Conservation (phyloP, 2,329 filamentous ascomycete species). For the Beauveria asiatica region DNA sequence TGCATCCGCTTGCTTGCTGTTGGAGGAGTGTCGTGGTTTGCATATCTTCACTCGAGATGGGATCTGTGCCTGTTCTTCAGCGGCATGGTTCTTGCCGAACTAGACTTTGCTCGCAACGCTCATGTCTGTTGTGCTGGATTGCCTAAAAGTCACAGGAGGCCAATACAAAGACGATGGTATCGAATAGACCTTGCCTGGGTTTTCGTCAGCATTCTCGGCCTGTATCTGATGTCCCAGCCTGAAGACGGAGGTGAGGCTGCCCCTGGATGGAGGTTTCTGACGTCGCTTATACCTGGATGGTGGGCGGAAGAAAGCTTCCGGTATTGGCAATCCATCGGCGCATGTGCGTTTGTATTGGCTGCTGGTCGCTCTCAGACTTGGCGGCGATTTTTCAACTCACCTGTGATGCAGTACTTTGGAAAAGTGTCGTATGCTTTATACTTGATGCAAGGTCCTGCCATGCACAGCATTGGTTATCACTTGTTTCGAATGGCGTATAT, state of each 20-base stretch:
- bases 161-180: not conserved
- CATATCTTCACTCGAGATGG: constrained; percentile 41
- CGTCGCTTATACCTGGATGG: constrained; percentile 39
- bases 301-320: constrained; percentile 41
- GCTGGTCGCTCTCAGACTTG: constrained; percentile 38
- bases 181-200: constrained; percentile 26
- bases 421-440: constrained; percentile 54
- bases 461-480: constrained; percentile 45
- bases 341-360: constrained; percentile 42
- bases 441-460: constrained; percentile 49
- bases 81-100: constrained; percentile 47
- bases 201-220: constrained; percentile 35
- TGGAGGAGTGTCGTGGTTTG: constrained; percentile 32
- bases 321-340: constrained; percentile 48
- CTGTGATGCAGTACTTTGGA: constrained; percentile 48
- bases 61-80: constrained; percentile 47
- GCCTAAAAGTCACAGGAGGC: not conserved
- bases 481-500: constrained; percentile 40
- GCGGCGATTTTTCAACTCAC: constrained; percentile 42
- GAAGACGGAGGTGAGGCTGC: constrained; percentile 35
- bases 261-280: constrained; percentile 44
- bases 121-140: constrained; percentile 25
- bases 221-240: constrained; percentile 42
- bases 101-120: constrained; percentile 41
- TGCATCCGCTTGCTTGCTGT: constrained; percentile 35